Conservation (phyloP, 2,329 filamentous ascomycete genomes). For the Sporothrix phasma region DNA sequence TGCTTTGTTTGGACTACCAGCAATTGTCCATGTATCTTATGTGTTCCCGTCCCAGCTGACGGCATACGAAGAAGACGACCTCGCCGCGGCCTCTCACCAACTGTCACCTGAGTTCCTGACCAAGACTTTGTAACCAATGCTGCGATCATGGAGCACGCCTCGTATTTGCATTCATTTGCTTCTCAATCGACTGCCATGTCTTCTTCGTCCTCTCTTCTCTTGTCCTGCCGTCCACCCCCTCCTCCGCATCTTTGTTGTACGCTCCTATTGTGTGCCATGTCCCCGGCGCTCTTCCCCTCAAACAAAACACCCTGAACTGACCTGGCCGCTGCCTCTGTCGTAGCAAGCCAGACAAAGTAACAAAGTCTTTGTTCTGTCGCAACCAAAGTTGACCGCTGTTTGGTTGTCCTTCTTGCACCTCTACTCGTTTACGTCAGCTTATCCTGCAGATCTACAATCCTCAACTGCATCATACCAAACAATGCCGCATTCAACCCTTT, state of each 20-base stretch:
- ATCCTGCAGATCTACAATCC: too few relatives aligned
- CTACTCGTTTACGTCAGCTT: too few relatives aligned
- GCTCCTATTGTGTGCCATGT: background rate
- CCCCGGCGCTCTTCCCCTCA: background rate
- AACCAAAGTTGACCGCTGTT: slow-evolving; percentile 1
- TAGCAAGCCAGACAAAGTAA: background rate
- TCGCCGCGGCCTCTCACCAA: too few relatives aligned
- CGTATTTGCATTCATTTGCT: background rate
- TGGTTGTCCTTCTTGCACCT: background rate
- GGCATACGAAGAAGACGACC: too few relatives aligned
- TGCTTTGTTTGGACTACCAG: background rate
- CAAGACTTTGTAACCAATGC: background rate
- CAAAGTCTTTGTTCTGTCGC: slow-evolving; percentile 1
- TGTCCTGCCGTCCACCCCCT: background rate
- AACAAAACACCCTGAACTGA: background rate
- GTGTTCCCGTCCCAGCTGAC: too few relatives aligned
- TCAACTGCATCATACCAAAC: too few relatives aligned
- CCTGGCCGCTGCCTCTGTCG: background rate
- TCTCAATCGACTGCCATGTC: too few relatives aligned
- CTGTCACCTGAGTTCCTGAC: background rate
- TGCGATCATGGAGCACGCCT: background rate
- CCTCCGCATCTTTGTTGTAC: background rate
- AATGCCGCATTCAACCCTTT: background rate
- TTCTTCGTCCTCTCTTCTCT: background rate
- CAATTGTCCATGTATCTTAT: background rate